These are phyloP conservation scores for Aeminium ludgeri DNA, from an alignment of 495 filamentous ascomycete species.

Conservation along the genomic window DNA sequence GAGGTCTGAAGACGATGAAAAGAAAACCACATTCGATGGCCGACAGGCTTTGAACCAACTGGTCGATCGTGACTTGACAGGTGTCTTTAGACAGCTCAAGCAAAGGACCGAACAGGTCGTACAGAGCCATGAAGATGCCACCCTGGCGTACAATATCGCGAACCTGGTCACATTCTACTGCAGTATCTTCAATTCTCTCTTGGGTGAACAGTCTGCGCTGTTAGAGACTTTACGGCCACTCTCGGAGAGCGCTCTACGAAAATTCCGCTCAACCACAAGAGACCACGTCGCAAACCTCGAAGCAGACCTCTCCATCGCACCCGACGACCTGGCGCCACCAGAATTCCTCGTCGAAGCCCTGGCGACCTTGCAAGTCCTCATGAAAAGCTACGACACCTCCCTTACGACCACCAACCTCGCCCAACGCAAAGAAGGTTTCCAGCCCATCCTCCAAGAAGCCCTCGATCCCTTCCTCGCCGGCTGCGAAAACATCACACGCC, in stretches of 20 bases:
- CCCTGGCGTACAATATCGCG: conserved; percentile 73
- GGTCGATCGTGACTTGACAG: conserved; percentile 69
- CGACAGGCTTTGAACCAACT: conserved; percentile 70
- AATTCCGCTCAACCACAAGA: conserved; percentile 64
- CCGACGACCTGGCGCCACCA: conserved; percentile 57
- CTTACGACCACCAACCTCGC: conserved; percentile 40
- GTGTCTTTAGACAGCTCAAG: conserved; percentile 57
- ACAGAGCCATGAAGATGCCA: conserved; percentile 77
- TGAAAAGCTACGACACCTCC: conserved; percentile 75
- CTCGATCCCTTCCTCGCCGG: conserved; percentile 72
- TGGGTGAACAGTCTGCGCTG: conserved; percentile 52
- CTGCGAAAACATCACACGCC: conserved; percentile 50
- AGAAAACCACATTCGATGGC: conserved; percentile 61
- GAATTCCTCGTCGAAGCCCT: conserved; percentile 72
- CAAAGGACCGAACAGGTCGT: conserved; percentile 83
- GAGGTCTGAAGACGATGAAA: conserved; percentile 35
- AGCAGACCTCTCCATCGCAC: conserved; percentile 44
- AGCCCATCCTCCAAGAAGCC: conserved; percentile 60
- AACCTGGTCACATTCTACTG: conserved; percentile 83
- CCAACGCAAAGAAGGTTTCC: conserved; percentile 32
- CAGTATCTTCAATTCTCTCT: conserved; percentile 60
- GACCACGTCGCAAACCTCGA: conserved; percentile 53
- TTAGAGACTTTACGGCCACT: conserved; percentile 50
- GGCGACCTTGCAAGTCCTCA: conserved; percentile 50
- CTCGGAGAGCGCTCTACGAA: conserved; percentile 60